Base-by-base conservation (phyloP, 352 stramenopile genomes). In the Aphanomyces invadans region DNA sequence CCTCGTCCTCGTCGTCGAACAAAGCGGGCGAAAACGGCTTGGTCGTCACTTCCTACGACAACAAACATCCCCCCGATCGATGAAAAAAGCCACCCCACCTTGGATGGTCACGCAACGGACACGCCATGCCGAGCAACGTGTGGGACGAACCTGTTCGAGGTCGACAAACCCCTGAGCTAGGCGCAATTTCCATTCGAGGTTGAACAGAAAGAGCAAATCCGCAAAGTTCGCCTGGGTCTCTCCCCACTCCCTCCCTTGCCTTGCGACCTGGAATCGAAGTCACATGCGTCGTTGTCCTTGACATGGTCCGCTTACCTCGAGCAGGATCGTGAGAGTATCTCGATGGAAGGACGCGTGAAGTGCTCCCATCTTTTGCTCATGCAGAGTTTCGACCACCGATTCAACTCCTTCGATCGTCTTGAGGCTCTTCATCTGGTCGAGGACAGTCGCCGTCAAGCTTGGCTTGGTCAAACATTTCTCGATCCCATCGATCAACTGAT, bases 401-500 rank as follows among this genome's bases (percentile, higher is more conserved):
- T 93, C 75, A 25, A 93, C 80, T 3, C 77, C 89, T 28, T 81
- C 82, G 3, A 74, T 73, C 12, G 82, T 89, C 28, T 77, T 77
- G 25, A 93, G 63, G 46, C 68, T 79, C n/a, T 65, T 66, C 26
- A 93, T 90, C 25, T 89, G 79, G 28, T 82, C 79, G 33, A 93
- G 68, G 15, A 92, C 49, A 2, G 80, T 71, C 0, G 62, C 49
- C 42, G 70, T 69, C 67, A 81, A 87, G 69, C 85, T 85, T 69
- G 87, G 19, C 42, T 17, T 59, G n/a, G 5, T 89, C 23, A 83
- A 81, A 38, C 81, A 88, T n/a, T 79, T 74, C 59, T 88, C 81
- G 15, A 94, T 73, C 2, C 74, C 73, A 5, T 80, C 80, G 26
- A 90, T 83, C 11, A 94, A 74, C 65, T 94, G 85, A 25, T 94